A percentile compares a stretch with the other conserved stretches of the same genome.
Evolutionary conservation across 768 basidiomycete species (phyloP).

Genomic region (Boletus rubroflammeus): DNA sequence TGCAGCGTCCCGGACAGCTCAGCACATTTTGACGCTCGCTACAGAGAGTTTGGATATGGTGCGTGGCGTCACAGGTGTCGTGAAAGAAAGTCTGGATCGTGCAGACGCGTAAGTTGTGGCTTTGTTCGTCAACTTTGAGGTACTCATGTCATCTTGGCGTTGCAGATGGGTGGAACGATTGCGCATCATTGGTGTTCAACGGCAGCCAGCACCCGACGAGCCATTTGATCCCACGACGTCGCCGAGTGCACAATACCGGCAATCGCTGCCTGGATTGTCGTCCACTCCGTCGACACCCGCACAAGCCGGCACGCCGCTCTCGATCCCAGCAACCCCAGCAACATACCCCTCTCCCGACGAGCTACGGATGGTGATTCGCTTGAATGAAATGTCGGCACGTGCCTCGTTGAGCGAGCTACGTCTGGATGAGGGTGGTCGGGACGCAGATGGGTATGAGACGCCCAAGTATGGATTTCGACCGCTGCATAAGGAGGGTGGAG

Average conservation of each 20-base stretch:
- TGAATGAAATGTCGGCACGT: slow-evolving; percentile 27
- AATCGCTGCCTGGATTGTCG: slow-evolving; percentile 28
- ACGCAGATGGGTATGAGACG: slow-evolving; percentile 17
- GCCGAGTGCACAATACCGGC: slow-evolving; percentile 6
- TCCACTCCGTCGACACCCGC: slow-evolving; percentile 32
- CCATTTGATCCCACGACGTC: slow-evolving; percentile 8
- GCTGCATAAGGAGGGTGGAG: slow-evolving; percentile 1
- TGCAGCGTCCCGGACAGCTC: slow-evolving; percentile 69
- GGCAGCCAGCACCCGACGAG: slow-evolving; percentile 34
- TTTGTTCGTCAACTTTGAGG: background rate
- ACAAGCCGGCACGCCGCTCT: slow-evolving; percentile 23
- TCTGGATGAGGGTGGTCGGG: slow-evolving; percentile 20
- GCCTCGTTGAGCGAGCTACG: slow-evolving; percentile 31
- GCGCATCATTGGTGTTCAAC: slow-evolving; percentile 71
- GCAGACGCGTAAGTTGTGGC: slow-evolving; percentile 68
- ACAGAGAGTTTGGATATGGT: slow-evolving; percentile 94
- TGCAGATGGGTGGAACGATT: slow-evolving; percentile 80
- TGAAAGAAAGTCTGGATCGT: slow-evolving; percentile 81
- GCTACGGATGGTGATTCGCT: slow-evolving; percentile 23
- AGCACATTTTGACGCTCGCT: slow-evolving; percentile 77
- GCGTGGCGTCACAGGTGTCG: slow-evolving; percentile 80
- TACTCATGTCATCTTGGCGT: background rate
- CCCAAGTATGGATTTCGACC: slow-evolving; percentile 16
- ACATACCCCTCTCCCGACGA: slow-evolving; percentile 26
- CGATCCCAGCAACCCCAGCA: slow-evolving; percentile 30